Evolutionary conservation across 2,329 filamentous ascomycete species (phyloP), one percentile per base, ranked within the genome.

Genomic region (Aspergillus fischeri): DNA sequence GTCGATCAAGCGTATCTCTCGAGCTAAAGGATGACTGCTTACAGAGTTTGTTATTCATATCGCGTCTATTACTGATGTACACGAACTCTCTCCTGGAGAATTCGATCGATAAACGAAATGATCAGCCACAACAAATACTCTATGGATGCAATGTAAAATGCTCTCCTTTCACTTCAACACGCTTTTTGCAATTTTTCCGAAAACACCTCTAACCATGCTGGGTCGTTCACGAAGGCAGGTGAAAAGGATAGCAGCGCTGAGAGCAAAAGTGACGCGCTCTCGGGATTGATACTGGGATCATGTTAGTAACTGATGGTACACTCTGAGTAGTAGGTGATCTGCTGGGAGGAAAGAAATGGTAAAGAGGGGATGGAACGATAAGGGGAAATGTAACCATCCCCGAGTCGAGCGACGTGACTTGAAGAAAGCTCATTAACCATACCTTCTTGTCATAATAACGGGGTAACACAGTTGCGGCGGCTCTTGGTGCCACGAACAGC

Each of bases 401-500:
- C 55, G 41, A 56, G 28, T 41, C 29, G 35, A 38, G 60, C 55
- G 55, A 32, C 44, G 56, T 53, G 50, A 57, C 57, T n/a, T 54
- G 28, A 17, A 38, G 35, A 17, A 32, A 49, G 27, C 32, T 28
- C 47, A 47, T 53, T 7, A 56, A 54, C 53, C 66, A 64, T 70
- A 77, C 74, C 71, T 77, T 77, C 64, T 71, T 74, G 58, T 80
- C 69, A 71, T 94, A 95, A 44, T 83, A 79, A 59, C 91, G 78
- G 6, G 91, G 91, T 17, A 95, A 75, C 59, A 92, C 71, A 0
- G 88, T 90, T 8, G 88, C 89, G 60, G 90, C 78, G 14, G 91
- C 91, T 60, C 90, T 81, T 0, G 91, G 91, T 21, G 89, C 85
- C 47, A 94, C 90, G 70, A 95, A 95, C 42, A 94, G 80, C 8